Base-by-base conservation (phyloP, 1,284 basidiomycete species). In the Moniliella sp. region DNA sequence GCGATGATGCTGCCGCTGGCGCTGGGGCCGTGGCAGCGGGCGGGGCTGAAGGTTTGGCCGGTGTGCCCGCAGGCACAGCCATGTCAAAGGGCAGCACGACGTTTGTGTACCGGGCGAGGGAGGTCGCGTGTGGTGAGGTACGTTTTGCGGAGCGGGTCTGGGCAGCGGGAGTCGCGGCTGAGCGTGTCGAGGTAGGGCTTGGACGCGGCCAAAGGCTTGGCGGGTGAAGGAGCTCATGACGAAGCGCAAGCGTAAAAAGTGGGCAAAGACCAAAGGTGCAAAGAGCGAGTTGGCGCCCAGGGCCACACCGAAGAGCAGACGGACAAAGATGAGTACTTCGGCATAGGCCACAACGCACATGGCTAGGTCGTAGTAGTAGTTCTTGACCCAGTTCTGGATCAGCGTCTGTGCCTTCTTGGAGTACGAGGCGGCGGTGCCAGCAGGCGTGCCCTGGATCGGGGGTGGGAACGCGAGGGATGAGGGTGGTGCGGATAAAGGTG, bases 281-380 rank as follows among this genome's bases (percentile, higher is more conserved):
- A 60, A 42, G 17, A 55, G 37, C 33, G 48, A 51, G 37, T 59
- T 59, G 21, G 48, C 39, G 28, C 57, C 49, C 12, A 52, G 32
- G 15, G 60, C n/a, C 0, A 57, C 58, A 8, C 58, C 58, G 18
- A 58, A 31, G 10, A 58, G 40, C 15, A 61, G 46, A 5, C 58
- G 44, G 11, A 46, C 47, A 34, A 60, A 52, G 33, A 61, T 58
- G 25, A 50, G 45, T 2, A 60, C 45, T 29, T 61, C 58, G 15
- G 56, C 45, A 30, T 58, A 57, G 5, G 58, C 54, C 12, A 61
- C 58, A 19, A 60, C 53, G 30, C 49, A 47, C 58, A 61, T 61
- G n/a, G 56, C 57, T 5, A 51, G 52, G 34, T 58, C 55, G 41
- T 61, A 59, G 39, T 61, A 59, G 37, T 60, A 60, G 16, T 48